Conservation (phyloP, 2,329 filamentous ascomycete genomes). For the Pseudocercospora crystallina region DNA sequence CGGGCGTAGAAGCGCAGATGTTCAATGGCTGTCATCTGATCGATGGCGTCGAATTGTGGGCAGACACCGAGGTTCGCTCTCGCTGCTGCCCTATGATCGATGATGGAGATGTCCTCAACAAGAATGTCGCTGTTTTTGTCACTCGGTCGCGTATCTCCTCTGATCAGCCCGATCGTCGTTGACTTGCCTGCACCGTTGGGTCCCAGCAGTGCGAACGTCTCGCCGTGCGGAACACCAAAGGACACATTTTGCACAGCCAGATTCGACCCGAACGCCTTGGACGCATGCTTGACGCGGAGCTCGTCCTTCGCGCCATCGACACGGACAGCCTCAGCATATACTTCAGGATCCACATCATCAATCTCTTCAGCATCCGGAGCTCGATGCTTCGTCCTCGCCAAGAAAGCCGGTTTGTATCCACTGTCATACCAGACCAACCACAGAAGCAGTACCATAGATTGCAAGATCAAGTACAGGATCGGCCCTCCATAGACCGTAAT, state of each 20-base stretch:
- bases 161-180: slow-evolving; percentile 83
- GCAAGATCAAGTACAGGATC: slow-evolving; percentile 77
- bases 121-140: slow-evolving; percentile 73
- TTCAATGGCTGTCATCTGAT: slow-evolving; percentile 85
- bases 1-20: slow-evolving; percentile 86
- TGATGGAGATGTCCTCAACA: slow-evolving; percentile 75
- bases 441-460: slow-evolving; percentile 68
- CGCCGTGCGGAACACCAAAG: slow-evolving; percentile 74
- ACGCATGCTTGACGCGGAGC: slow-evolving; percentile 75
- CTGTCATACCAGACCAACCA: slow-evolving; percentile 79
- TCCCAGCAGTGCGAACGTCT: slow-evolving; percentile 85
- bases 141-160: slow-evolving; percentile 79
- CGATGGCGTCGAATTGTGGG: slow-evolving; percentile 74
- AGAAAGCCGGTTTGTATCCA: slow-evolving; percentile 61
- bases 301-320: slow-evolving; percentile 65
- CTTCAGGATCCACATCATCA: slow-evolving; percentile 53
- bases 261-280: slow-evolving; percentile 73
- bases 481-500: slow-evolving; percentile 78
- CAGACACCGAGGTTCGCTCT: slow-evolving; percentile 84
- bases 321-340: slow-evolving; percentile 63
- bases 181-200: slow-evolving; percentile 92
- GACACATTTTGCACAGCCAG: slow-evolving; percentile 81
- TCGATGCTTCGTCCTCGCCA: slow-evolving; percentile 50
- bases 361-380: slow-evolving; percentile 42
- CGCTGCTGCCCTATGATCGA: slow-evolving; percentile 68